Percentiles rank a stretch among this genome's conserved stretches.
Evolutionary conservation across 805 yeast species (phyloP).

Genomic region (Millerago galiae): DNA sequence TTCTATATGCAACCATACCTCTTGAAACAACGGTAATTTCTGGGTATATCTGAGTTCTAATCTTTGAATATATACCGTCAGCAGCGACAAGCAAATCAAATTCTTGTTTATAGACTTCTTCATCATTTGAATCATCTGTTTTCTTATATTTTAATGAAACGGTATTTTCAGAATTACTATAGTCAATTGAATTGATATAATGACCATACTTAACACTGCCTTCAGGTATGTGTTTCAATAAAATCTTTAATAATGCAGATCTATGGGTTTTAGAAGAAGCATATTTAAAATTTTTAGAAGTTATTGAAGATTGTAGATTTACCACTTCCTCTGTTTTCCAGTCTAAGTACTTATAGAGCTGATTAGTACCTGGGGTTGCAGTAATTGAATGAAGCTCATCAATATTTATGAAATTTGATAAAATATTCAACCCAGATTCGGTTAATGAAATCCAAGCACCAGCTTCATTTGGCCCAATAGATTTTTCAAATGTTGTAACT

Average conservation of each 20-base stretch:
- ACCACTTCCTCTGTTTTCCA: neutral
- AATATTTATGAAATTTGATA: neutral
- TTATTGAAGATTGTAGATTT: neutral
- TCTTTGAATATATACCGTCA: constrained; percentile 1
- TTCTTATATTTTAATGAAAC: neutral
- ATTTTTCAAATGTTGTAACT: neutral
- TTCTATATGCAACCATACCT: neutral
- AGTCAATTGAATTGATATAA: neutral
- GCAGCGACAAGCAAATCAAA: neutral
- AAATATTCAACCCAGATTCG: neutral
- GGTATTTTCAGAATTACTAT: neutral
- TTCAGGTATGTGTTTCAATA: neutral
- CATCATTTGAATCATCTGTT: neutral
- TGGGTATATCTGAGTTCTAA: neutral
- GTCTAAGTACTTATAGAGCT: neutral
- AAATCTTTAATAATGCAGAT: neutral
- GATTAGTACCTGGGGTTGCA: neutral
- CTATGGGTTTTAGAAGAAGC: neutral
- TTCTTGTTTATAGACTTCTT: neutral
- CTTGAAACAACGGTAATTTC: neutral
- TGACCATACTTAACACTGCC: neutral
- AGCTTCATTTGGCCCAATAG: neutral
- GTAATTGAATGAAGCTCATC: constrained; percentile 1
- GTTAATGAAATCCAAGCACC: constrained; percentile 1
- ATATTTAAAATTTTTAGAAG: neutral